Evolutionary conservation across 2,329 filamentous ascomycete species (phyloP).

Genomic region (Hansfordia pulvinata): DNA sequence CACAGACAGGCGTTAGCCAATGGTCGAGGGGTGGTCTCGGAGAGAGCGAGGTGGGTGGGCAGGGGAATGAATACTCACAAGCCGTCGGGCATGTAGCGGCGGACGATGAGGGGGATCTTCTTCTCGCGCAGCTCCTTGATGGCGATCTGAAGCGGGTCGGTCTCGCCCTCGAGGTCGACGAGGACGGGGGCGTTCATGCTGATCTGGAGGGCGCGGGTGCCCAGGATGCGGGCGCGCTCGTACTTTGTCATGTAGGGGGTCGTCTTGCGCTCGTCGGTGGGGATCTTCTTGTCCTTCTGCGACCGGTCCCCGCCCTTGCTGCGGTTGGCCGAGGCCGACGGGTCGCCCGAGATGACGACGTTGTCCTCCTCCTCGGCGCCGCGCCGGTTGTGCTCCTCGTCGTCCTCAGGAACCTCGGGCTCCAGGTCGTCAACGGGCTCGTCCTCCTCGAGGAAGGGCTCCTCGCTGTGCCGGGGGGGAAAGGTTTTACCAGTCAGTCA

Average conservation of each 20-base stretch:
- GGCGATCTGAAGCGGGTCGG: constrained; percentile 91
- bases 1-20: constrained; percentile 7
- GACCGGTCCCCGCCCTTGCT: constrained; percentile 39
- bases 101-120: constrained; percentile 93
- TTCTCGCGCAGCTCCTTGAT: constrained; percentile 96
- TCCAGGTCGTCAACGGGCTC: constrained; percentile 42
- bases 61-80: constrained; percentile 47
- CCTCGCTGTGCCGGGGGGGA: constrained; percentile 38
- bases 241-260: constrained; percentile 99
- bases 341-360: constrained; percentile 47
- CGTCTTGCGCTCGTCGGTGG: constrained; percentile 75
- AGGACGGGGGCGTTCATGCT: constrained; percentile 97
- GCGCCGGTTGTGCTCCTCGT: constrained; percentile 34
- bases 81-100: constrained; percentile 92
- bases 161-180: constrained; percentile 94
- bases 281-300: constrained; percentile 74
- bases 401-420: constrained; percentile 37
- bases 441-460: constrained; percentile 61
- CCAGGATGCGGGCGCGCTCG: constrained; percentile 84
- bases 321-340: constrained; percentile 42
- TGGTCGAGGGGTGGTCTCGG: constrained; percentile 1
- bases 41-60: constrained; percentile 1
- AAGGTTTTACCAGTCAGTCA: constrained; percentile 5
- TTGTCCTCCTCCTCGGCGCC: constrained; percentile 45
- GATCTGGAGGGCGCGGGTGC: constrained; percentile 88